Base-by-base conservation (phyloP, 768 basidiomycete species). In the Xerocomus spinulosus region DNA sequence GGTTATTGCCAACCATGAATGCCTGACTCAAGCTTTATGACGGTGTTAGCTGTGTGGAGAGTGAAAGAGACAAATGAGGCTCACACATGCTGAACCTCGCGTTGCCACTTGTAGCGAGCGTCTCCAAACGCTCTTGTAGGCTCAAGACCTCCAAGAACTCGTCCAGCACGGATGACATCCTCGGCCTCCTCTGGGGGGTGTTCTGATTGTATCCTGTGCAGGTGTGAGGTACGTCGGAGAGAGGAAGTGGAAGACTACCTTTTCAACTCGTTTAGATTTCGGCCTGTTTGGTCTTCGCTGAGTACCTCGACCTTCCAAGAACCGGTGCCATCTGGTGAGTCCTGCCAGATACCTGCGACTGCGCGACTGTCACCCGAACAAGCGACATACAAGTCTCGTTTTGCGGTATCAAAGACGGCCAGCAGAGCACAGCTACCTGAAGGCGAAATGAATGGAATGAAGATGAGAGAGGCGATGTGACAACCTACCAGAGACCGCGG, bases 261-360 rank as follows among this genome's bases (percentile, higher is more conserved):
- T 64, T 78, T 78, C 21, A 86, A 71, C 68, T 99, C 96, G 38
- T 80, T 84, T 14, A 79, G 82, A 62, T 92, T 97, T 55, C 91
- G 81, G 32, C 92, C 96, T 7, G 94, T 97, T 72, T 97, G 94
- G 62, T 98, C 96, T 66, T 97, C 92, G 24, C 81, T 91, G 52
- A 99, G 74, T n/a, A 90, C 90, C 63, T 96, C 92, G 25, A 93
- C 87, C 38, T 83, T 79, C 96, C 96, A 99, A 44, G 73, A 75
- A 10, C 89, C 89, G 44, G 75, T 71, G 4, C 81, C 83, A 52
- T 83, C 78, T 3, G 64, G 67, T 4, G 76, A 75, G 42, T 80
- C 77, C 53, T 90, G 83, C 87, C 89, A 94, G 30, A 91, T 79
- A 17, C 96, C 96, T 18, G 95, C 94, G 6, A 99, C 92, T 12